A percentile compares a stretch with the other conserved stretches of the same genome.
Evolutionary conservation across 2,329 filamentous ascomycete genomes (phyloP).

Genomic region (Aspergillus novofumigatus): DNA sequence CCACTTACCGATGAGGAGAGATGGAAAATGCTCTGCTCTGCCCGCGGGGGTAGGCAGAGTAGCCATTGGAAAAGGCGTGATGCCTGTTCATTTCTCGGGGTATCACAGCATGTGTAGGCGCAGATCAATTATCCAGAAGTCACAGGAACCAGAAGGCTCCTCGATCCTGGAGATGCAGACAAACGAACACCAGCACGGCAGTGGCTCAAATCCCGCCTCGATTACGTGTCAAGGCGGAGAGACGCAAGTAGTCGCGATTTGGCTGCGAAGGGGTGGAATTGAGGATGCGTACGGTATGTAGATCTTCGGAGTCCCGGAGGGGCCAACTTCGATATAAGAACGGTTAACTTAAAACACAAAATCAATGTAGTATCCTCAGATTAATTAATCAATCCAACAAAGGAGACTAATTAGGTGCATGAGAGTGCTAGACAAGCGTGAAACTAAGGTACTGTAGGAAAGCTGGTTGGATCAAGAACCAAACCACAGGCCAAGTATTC

Average conservation of each 20-base stretch:
- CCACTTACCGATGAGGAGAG: slow-evolving; percentile 75
- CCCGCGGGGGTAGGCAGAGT: slow-evolving; percentile 63
- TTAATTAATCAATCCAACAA: neutral
- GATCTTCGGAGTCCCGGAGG: neutral
- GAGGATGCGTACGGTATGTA: neutral
- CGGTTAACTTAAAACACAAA: neutral
- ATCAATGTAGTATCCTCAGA: neutral
- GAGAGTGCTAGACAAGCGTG: neutral
- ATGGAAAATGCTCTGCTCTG: slow-evolving; percentile 73
- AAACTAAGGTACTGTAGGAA: neutral
- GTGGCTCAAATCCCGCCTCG: neutral
- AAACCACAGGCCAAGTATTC: neutral
- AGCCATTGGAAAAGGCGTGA: slow-evolving; percentile 77
- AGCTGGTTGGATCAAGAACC: neutral
- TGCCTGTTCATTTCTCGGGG: slow-evolving; percentile 76
- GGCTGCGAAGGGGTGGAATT: neutral
- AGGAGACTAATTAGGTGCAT: neutral
- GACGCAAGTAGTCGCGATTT: neutral
- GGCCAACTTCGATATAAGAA: neutral
- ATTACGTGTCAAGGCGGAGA: neutral
- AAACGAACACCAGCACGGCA: neutral
- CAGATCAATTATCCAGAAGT: slow-evolving; percentile 3
- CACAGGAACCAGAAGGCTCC: slow-evolving; percentile 4
- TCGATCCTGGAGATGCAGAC: slow-evolving; percentile 9
- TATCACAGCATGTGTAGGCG: slow-evolving; percentile 28